Percentiles rank a stretch among this genome's conserved stretches.
These are phyloP conservation scores for Xylariaceae sp. DNA, from an alignment of 2,329 filamentous ascomycete species.

Conservation along the genomic window DNA sequence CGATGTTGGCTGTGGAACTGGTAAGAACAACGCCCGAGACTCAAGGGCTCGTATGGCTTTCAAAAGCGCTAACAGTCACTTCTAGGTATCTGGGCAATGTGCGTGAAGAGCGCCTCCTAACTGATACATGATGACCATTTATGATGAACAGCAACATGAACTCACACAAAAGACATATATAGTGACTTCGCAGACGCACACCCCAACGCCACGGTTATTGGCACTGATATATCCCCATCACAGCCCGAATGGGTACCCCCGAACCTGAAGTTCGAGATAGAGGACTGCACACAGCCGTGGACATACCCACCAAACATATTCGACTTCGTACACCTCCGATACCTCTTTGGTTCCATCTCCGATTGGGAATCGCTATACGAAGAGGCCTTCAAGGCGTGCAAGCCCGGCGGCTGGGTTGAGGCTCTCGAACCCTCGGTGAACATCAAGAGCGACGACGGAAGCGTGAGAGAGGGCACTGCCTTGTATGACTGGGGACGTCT, in stretches of 20 bases:
- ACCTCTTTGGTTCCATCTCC: constrained; percentile 47
- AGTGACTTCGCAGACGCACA: constrained; percentile 44
- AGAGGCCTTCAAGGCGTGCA: constrained; percentile 44
- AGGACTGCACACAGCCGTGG: constrained; percentile 50
- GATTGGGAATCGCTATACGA: constrained; percentile 48
- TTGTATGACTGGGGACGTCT: constrained; percentile 26
- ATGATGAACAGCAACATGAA: constrained; percentile 1
- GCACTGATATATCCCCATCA: constrained; percentile 53
- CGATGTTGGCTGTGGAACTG: constrained; percentile 35
- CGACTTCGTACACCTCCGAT: constrained; percentile 53
- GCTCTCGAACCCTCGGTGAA: constrained; percentile 17
- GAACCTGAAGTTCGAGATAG: constrained; percentile 59
- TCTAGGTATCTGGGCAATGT: constrained; percentile 34
- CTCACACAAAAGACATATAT: not conserved
- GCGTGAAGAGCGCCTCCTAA: constrained; percentile 8
- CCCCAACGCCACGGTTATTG: constrained; percentile 43
- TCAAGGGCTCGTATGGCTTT: not conserved
- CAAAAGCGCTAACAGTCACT: constrained; percentile 4
- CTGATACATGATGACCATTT: not conserved
- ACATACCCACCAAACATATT: constrained; percentile 38
- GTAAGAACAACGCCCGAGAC: constrained; percentile 15
- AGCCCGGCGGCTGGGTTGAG: constrained; percentile 38
- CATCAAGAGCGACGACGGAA: constrained; percentile 21
- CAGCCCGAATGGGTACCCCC: constrained; percentile 52
- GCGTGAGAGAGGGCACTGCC: constrained; percentile 15